A percentile compares a stretch with the other conserved stretches of the same genome.
phyloP scores from a whole-genome alignment of 345 rosid species.

The Laguncularia racemosa region DNA sequence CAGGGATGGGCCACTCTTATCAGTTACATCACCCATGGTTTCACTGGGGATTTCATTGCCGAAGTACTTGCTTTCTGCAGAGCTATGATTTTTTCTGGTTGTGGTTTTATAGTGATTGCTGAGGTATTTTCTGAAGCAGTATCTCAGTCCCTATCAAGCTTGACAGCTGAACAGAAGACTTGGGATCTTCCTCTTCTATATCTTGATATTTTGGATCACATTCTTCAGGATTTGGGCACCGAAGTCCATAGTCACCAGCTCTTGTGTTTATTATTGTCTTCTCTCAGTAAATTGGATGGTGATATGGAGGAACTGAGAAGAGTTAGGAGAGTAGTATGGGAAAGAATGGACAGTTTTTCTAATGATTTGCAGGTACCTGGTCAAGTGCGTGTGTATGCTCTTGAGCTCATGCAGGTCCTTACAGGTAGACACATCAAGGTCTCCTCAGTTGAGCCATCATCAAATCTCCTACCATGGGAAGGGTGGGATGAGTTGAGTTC shows the following conservation, averaged over 20 bases:
- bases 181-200: constrained; percentile 55
- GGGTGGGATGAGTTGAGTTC: constrained; percentile 62
- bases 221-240: constrained; percentile 43
- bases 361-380: constrained; percentile 71
- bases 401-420: constrained; percentile 83
- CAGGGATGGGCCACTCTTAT: constrained; percentile 73
- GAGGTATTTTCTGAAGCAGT: constrained; percentile 55
- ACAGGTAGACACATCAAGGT: constrained; percentile 54
- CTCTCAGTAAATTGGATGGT: constrained; percentile 75
- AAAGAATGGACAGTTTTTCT: constrained; percentile 56
- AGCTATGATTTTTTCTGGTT: constrained; percentile 81
- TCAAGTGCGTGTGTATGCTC: constrained; percentile 61
- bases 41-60: constrained; percentile 35
- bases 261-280: constrained; percentile 54
- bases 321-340: constrained; percentile 73
- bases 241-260: constrained; percentile 41
- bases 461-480: constrained; percentile 67
- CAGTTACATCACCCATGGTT: constrained; percentile 41
- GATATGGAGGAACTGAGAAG: constrained; percentile 53
- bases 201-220: constrained; percentile 49
- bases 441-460: constrained; percentile 43
- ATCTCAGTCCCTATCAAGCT: constrained; percentile 17
- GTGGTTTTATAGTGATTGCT: constrained; percentile 64
- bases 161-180: constrained; percentile 18
- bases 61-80: constrained; percentile 57